Percentiles rank a stretch among this genome's conserved stretches.
Evolutionary conservation across 139 green algal genomes (phyloP).

Genomic region (Monoraphidium neglectum): DNA sequence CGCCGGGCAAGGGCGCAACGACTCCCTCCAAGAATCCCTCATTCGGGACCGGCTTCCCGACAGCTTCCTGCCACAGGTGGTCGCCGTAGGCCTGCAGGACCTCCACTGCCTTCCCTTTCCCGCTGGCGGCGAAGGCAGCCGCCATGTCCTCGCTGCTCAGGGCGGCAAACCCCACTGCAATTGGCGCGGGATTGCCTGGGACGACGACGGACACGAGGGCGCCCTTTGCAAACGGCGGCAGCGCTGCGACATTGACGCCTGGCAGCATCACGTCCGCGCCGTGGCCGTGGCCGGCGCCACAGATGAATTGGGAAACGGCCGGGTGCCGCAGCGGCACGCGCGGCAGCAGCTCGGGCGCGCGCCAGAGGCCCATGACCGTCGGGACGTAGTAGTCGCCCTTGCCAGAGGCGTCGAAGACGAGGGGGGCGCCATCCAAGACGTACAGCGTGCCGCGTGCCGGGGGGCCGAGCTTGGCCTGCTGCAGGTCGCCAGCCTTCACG

Average conservation of each 20-base stretch:
- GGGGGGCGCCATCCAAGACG: conserved; percentile 39
- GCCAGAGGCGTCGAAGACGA: conserved; percentile 48
- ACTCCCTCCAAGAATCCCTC: conserved; percentile 44
- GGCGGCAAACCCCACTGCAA: conserved; percentile 52
- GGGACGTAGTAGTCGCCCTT: conserved; percentile 57
- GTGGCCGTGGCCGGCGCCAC: conserved; percentile 14
- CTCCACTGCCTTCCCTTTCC: conserved; percentile 58
- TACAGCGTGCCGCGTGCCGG: conserved; percentile 49
- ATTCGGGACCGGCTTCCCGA: conserved; percentile 39
- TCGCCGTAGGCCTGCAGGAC: conserved; percentile 59
- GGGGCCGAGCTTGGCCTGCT: conserved; percentile 47
- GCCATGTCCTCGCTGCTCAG: conserved; percentile 27
- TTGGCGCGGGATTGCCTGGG: conserved; percentile 56
- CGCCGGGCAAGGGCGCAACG: conserved; percentile 28
- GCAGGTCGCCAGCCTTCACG: conserved; percentile 58
- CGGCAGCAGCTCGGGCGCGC: conserved; percentile 43
- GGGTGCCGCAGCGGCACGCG: conserved; percentile 60
- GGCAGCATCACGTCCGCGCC: conserved; percentile 77
- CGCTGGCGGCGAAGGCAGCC: not conserved
- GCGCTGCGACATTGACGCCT: conserved; percentile 33
- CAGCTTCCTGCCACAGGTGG: conserved; percentile 44
- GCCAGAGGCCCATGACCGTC: conserved; percentile 62
- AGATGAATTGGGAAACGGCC: conserved; percentile 55
- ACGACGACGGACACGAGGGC: conserved; percentile 42
- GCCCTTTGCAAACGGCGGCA: conserved; percentile 37